Percentiles rank a stretch among this genome's conserved stretches.
Conservation (phyloP, 2,329 filamentous ascomycete genomes). For the Lachnellula occidentalis region DNA sequence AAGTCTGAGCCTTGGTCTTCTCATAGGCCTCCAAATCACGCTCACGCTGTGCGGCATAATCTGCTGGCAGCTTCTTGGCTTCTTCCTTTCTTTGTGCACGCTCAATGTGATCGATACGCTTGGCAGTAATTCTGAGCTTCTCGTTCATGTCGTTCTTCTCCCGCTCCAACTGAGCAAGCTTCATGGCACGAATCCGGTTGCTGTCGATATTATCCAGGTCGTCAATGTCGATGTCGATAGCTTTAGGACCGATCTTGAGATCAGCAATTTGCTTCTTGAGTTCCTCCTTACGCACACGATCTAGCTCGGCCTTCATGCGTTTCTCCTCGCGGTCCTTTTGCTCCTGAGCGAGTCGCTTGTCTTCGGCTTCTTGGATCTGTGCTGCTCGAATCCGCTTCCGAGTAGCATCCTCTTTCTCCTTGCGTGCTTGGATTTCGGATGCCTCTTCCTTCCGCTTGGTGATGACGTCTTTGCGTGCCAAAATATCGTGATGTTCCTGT, state of each 20-base stretch:
- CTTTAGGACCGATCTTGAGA: slow-evolving; percentile 82
- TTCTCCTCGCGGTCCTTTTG: slow-evolving; percentile 85
- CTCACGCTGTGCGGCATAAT: slow-evolving; percentile 79
- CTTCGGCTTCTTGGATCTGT: slow-evolving; percentile 84
- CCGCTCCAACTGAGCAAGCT: slow-evolving; percentile 90
- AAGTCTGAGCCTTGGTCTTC: slow-evolving; percentile 67
- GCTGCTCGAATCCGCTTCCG: slow-evolving; percentile 82
- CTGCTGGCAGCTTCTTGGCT: slow-evolving; percentile 79
- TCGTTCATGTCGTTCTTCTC: slow-evolving; percentile 97
- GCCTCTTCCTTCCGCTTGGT: slow-evolving; percentile 96
- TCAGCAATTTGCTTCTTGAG: slow-evolving; percentile 89
- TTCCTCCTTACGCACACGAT: slow-evolving; percentile 87
- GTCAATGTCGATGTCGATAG: slow-evolving; percentile 66
- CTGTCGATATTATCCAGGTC: slow-evolving; percentile 84
- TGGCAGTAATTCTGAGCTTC: slow-evolving; percentile 83
- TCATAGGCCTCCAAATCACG: slow-evolving; percentile 77
- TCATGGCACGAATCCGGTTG: slow-evolving; percentile 86
- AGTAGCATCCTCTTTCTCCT: slow-evolving; percentile 87
- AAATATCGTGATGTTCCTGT: slow-evolving; percentile 79
- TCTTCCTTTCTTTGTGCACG: slow-evolving; percentile 96
- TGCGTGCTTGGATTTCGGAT: slow-evolving; percentile 79
- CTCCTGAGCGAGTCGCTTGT: slow-evolving; percentile 83
- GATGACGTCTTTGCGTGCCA: slow-evolving; percentile 84
- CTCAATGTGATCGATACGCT: slow-evolving; percentile 95
- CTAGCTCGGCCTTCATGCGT: slow-evolving; percentile 78